Evolutionary conservation across 352 stramenopile species (phyloP), one percentile per base, ranked within the genome.

Genomic region (Globisporangium spinosum): DNA sequence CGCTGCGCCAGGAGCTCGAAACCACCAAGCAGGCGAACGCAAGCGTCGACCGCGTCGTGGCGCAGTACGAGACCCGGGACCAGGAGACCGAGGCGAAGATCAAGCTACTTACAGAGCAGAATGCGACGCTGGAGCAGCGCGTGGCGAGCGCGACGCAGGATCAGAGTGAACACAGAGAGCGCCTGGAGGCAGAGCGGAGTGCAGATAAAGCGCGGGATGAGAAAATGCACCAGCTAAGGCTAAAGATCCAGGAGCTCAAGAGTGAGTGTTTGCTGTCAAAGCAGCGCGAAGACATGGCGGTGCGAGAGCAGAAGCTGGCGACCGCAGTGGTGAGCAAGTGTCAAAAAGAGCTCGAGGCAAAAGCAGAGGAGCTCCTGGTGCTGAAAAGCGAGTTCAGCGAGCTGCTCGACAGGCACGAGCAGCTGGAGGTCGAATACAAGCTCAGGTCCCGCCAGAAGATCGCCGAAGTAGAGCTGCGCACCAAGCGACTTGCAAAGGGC

Each of bases 311-410:
- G 47, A 74, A 87, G 20, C 70, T 83, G 6, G 82, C 79, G 2
- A 54, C 72, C 8, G 40, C 54, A 0, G 72, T 68, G 56, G 70
- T 78, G 34, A 65, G 57, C 12, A 82, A 82, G 56, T 71, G 70
- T 17, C 62, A 85, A 49, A 23, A 68, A 34, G 75, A 79, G 10
- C 57, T 87, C 34, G 74, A 89, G 8, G 61, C 74, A 15, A 75
- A 71, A 35, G 79, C 58, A 22, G 74, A 89, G 54, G 78, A 89
- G 32, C 58, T 90, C 13, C 63, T 90, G 57, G 70, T 69, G 17
- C 64, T 91, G 1, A 87, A 90, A 70, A 82, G 73, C 7, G 78
- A 93, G 62, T 89, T 90, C 63, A 77, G 79, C 10, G 77, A 91
- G 17, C 65, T 91, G 4, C 68, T 93, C 0, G 79, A 91, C 59